Evolutionary conservation across 768 basidiomycete genomes (phyloP).

Genomic region (Lentinula aciculospora): DNA sequence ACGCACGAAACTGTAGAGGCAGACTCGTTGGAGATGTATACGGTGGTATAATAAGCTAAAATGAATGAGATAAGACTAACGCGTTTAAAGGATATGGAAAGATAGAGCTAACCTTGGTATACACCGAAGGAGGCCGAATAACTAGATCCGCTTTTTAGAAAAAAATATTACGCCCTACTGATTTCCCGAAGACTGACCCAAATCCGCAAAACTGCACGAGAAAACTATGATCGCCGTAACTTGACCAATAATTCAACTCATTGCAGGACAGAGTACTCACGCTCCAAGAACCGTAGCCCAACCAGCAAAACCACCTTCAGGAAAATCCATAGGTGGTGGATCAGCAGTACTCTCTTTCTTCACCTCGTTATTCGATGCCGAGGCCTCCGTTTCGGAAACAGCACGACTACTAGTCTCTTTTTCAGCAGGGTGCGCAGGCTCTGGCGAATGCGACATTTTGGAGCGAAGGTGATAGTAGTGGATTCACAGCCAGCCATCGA

Average conservation of each 20-base stretch:
- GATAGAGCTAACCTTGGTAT: slow-evolving; percentile 29
- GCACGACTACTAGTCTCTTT: background rate
- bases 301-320: slow-evolving; percentile 1
- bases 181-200: slow-evolving; percentile 18
- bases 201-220: slow-evolving; percentile 32
- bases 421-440: background rate
- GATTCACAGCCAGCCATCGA: background rate
- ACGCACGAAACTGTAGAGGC: slow-evolving; percentile 34
- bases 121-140: slow-evolving; percentile 35
- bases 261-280: background rate
- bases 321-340: background rate
- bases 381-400: background rate
- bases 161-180: background rate
- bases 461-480: background rate
- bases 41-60: slow-evolving; percentile 33
- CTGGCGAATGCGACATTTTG: background rate
- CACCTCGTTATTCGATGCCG: background rate
- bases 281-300: slow-evolving; percentile 2
- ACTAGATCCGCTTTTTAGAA: slow-evolving; percentile 13
- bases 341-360: background rate
- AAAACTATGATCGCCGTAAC: no score
- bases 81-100: background rate
- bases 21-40: slow-evolving; percentile 28
- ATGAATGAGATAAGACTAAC: no score
- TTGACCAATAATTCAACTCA: no score